Conservation (phyloP, 2,329 filamentous ascomycete species). For the Colletotrichum musicola region DNA sequence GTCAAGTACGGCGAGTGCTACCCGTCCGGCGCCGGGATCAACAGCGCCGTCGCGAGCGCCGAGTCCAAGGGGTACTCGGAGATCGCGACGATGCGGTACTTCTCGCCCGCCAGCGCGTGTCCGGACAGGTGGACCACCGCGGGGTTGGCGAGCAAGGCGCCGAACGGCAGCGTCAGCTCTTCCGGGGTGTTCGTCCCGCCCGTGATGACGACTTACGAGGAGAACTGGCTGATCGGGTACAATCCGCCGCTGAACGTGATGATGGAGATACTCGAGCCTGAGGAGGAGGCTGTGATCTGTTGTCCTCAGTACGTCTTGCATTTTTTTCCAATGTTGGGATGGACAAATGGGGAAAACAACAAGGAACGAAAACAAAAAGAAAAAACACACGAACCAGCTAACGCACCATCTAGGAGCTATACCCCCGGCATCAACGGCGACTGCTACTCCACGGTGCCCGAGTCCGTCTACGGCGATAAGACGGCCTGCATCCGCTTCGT, state of each 20-base stretch:
- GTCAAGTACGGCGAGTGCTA: conserved; percentile 39
- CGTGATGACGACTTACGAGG: not conserved
- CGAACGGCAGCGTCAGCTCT: conserved; percentile 17
- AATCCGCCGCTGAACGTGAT: conserved; percentile 27
- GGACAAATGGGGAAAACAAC: no score
- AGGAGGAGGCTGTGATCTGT: conserved; percentile 14
- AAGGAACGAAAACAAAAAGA: no score
- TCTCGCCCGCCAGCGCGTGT: conserved; percentile 44
- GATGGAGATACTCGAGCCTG: conserved; percentile 5
- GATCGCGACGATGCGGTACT: conserved; percentile 36
- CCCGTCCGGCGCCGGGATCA: conserved; percentile 40
- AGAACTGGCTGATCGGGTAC: not conserved
- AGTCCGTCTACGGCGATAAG: conserved; percentile 7
- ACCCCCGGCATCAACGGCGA: conserved; percentile 1
- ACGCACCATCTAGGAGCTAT: not conserved
- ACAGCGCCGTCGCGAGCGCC: conserved; percentile 15
- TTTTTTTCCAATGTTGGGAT: not conserved
- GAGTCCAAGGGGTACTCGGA: not conserved
- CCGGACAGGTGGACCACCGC: conserved; percentile 44
- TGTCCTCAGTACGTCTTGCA: conserved; percentile 14
- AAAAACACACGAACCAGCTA: no score
- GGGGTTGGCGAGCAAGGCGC: conserved; percentile 30
- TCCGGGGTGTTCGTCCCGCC: conserved; percentile 16
- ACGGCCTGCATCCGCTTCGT: not conserved
- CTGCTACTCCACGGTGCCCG: conserved; percentile 9